A percentile compares a stretch with the other conserved stretches of the same genome.
Conservation (phyloP, 805 yeast genomes). For the Yarrowia porcina region DNA sequence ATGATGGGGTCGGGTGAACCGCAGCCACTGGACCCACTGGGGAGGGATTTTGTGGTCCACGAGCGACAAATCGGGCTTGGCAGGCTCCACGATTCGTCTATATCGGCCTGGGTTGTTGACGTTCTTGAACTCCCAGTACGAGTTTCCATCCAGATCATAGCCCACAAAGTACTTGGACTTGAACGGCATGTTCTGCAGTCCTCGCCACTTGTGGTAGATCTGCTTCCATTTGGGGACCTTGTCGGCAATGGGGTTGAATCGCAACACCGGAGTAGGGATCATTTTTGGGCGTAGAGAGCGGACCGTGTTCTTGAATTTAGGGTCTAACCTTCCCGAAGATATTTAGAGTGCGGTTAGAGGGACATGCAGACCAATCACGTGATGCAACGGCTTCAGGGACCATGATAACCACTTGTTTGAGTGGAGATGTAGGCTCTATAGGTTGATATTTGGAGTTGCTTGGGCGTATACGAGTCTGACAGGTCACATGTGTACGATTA, state of each 20-base stretch:
- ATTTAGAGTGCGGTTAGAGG: background rate
- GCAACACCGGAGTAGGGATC: constrained; percentile 14
- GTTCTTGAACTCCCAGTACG: constrained; percentile 76
- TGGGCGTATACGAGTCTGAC: too few species aligned
- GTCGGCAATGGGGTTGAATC: constrained; percentile 24
- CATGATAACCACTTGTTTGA: too few species aligned
- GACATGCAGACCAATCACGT: background rate
- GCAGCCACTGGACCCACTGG: constrained; percentile 75
- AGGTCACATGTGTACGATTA: too few species aligned
- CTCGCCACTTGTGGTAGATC: constrained; percentile 23
- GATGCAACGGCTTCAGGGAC: background rate
- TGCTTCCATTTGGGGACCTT: constrained; percentile 22
- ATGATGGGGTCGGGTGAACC: constrained; percentile 55
- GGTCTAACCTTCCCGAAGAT: background rate
- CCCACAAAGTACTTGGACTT: constrained; percentile 63
- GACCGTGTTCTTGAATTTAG: background rate
- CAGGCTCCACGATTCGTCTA: constrained; percentile 63
- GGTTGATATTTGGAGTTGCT: too few species aligned
- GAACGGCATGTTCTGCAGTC: constrained; percentile 60
- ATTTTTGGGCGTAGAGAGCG: background rate
- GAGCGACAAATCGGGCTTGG: constrained; percentile 45
- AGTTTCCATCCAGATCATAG: constrained; percentile 78
- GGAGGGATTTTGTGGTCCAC: constrained; percentile 57
- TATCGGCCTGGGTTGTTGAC: constrained; percentile 50
- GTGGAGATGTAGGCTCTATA: too few species aligned